Conservation (phyloP, 768 basidiomycete species). For the Kwoniella dendrophila region DNA sequence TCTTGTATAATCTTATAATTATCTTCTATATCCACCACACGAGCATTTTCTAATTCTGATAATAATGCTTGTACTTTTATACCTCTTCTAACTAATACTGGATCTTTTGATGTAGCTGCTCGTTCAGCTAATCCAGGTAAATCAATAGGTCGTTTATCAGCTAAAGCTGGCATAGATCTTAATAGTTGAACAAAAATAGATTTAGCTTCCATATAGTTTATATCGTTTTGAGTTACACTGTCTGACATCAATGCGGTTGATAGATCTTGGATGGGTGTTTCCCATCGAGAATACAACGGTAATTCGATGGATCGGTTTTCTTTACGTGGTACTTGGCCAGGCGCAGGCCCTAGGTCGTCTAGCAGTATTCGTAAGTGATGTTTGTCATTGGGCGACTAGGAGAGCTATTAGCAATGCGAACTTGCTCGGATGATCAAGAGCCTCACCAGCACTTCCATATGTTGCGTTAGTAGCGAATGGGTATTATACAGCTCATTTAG, state of each 20-base stretch:
- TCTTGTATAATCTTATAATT: conserved; percentile 95
- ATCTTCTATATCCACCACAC: conserved; percentile 78
- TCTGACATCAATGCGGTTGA: conserved; percentile 86
- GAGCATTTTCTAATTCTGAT: conserved; percentile 87
- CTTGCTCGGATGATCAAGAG: background rate
- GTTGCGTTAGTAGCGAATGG: conserved; percentile 89
- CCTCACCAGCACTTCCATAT: conserved; percentile 88
- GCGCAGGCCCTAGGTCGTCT: conserved; percentile 92
- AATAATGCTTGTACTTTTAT: conserved; percentile 99
- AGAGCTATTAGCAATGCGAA: conserved; percentile 10
- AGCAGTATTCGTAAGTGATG: conserved; percentile 94
- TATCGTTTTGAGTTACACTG: conserved; percentile 94
- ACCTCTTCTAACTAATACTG: conserved; percentile 88
- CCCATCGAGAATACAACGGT: conserved; percentile 94
- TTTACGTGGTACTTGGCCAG: conserved; percentile 93
- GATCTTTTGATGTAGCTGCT: conserved; percentile 96
- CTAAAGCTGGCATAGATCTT: conserved; percentile 83
- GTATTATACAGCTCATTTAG: conserved; percentile 99
- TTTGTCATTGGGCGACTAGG: conserved; percentile 92
- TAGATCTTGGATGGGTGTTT: conserved; percentile 97
- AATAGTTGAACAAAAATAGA: conserved; percentile 98
- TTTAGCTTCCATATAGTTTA: conserved; percentile 99
- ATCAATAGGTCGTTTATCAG: conserved; percentile 85
- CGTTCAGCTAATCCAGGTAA: conserved; percentile 85
- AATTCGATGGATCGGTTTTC: conserved; percentile 95